phyloP scores from a whole-genome alignment of 1,139 yeast species.

The Oligophagozyma castellii region DNA sequence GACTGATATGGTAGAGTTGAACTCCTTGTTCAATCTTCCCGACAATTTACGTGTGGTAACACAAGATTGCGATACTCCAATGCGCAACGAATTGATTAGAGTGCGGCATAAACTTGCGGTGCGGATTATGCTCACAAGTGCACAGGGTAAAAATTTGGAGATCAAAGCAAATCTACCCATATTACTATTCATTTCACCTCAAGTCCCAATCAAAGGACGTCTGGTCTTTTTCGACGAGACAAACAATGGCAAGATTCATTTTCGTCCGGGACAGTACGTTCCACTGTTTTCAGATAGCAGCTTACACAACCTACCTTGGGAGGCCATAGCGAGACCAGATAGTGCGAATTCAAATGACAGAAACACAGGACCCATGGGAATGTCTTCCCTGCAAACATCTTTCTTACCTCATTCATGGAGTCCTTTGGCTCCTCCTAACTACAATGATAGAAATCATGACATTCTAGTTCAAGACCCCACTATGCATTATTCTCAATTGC shows the following conservation, averaged over 20 bases:
- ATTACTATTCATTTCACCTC: conserved; percentile 41
- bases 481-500: not conserved
- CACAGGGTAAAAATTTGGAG: conserved; percentile 11
- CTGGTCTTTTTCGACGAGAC: conserved; percentile 36
- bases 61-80: conserved; percentile 36
- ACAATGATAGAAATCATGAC: not conserved
- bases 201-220: conserved; percentile 38
- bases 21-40: conserved; percentile 38
- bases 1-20: conserved; percentile 39
- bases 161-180: conserved; percentile 47
- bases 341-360: too few relatives aligned
- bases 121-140: conserved; percentile 10
- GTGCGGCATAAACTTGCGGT: conserved; percentile 19
- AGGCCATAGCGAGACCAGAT: conserved; percentile 1
- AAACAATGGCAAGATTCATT: conserved; percentile 32
- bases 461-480: not conserved
- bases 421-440: not conserved
- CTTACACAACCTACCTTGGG: conserved; percentile 1
- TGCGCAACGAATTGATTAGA: conserved; percentile 32
- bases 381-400: too few relatives aligned
- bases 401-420: too few relatives aligned
- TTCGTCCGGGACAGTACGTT: conserved; percentile 26
- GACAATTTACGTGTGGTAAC: conserved; percentile 37
- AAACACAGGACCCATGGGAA: conserved; percentile 3
- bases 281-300: conserved; percentile 11